Evolutionary conservation across 2,329 filamentous ascomycete species (phyloP), one percentile per base, ranked within the genome.

Genomic region (Ceratocystis huliohia): DNA sequence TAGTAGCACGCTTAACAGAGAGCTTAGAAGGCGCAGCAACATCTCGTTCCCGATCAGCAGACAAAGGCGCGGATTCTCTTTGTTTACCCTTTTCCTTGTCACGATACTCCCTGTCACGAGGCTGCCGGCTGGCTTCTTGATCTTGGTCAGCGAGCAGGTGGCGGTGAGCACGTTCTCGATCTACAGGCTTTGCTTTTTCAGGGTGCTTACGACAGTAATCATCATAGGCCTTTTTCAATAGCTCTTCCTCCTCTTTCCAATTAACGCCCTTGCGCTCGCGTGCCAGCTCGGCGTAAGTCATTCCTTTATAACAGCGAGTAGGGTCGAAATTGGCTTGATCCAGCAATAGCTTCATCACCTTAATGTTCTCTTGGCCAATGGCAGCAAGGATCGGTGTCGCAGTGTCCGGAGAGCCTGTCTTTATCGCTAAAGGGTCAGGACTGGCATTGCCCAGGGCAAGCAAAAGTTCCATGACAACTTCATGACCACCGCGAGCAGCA

Each of bases 331-430:
- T 78, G 61, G 83, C 82, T 71, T 94, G 89, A 68, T 86, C 85
- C 5, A 96, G 78, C 6, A 96, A 81, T 10, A 96, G 78, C 67
- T 88, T 84, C 57, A 99, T 85, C 67, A 96, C 90, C 70, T 90
- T 88, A 63, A 94, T 82, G 71, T 96, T 94, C 69, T 86, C 84
- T 70, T 93, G 88, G 17, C 94, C 93, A 70, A 99, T 96, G 1
- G 94, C 92, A 67, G 92, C 91, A 46, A 96, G 82, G 80, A 99
- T 95, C 1, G 94, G 94, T 0, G 93, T 97, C 64, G 92, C 88
- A 72, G 89, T 87, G 67, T 94, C 91, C 53, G 81, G 76, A 33
- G 81, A 79, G 67, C 83, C 79, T 37, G 81, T 80, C 7, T 79
- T 72, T 61, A 91, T 75, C 13, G 89, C 84, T 5, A 82, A 79